Evolutionary conservation across 108 stramenopile genomes (phyloP), one percentile per base, ranked within the genome.

Genomic region (Skeletonema menzelii): DNA sequence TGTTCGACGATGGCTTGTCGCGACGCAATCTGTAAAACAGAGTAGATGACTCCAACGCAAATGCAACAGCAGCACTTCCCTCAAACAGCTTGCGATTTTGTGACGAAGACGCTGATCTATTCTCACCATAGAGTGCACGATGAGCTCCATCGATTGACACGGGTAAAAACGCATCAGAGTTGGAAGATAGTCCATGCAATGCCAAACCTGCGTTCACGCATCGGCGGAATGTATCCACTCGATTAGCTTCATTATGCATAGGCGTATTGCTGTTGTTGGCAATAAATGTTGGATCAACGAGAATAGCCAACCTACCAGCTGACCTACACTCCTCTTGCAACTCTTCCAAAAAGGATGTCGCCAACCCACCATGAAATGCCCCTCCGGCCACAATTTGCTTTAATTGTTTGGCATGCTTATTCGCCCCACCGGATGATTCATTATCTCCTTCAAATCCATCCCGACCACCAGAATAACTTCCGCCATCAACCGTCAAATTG

Each of bases 1-100:
- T 46, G 26, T 46, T 24, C n/a, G 7, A 11, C 19, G 34, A 27
- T 34, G 13, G 56, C 38, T n/a, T 64, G 22, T 63, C 46, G 40
- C 35, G 55, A 37, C 53, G 81, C 8, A 90, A 58, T 6, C 93
- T 87, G 46, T 87, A 88, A 19, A 82, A 85, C 8, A 94, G 75
- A 10, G 85, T 90, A 6, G 80, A 75, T 15, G 87, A 67, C 73
- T 94, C 93, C 65, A 94, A 63, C 1, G 88, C 87, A 34, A 91
- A 69, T 5, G 92, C 85, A 28, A 89, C 31, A 19, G 77, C 68
- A 5, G 92, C 89, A 62, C 84, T 88, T 20, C 70, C 64, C 22
- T 82, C 76, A 62, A 84, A 93, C 69, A 81, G 53, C 31, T 53
- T 64, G 7, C 75, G 72, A 67, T 76, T 69, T 30, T 57, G 64